Evolutionary conservation across 352 stramenopile genomes (phyloP), one percentile per base, ranked within the genome.

Genomic region (Pythium aphanidermatum): DNA sequence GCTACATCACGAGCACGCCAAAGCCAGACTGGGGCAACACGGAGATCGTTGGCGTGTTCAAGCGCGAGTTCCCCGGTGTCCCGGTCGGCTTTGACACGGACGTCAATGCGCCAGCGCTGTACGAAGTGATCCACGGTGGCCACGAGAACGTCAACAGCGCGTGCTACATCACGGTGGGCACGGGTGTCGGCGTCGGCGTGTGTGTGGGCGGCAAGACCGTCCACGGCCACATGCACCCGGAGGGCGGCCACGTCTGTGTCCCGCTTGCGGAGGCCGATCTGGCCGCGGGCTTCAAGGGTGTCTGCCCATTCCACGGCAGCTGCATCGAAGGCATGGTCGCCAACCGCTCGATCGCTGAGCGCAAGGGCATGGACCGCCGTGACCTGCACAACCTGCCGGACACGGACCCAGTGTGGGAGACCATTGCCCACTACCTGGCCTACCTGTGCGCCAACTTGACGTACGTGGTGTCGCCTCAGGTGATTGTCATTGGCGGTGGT

Each of bases 151-250:
- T 92, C 39, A 63, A 69, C 23, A 92, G 75, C 56, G 71, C 74
- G 32, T 84, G 93, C 29, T 99, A 99, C 74, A 92, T 98, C 51
- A 98, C 95, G 4, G 78, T 98, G 13, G 95, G 95, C 49, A 99
- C 95, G 19, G 95, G 95, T 28, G 80, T 98, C 16, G 95, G 95
- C 21, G 92, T 99, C 21, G 95, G 95, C 13, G 74, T 99, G 16
- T 86, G 95, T 25, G 72, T 98, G 21, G 92, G 95, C 63, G 77
- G 79, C 36, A 63, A 83, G 50, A 61, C 88, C 9, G 92, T 99
- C 11, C 92, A 98, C 60, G 95, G 95, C 49, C 71, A 95, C 41
- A 92, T 98, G 77, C 95, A 99, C 77, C 95, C 95, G 6, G 95
- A 98, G 57, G 92, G 79, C 29, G 85, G 85, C 42, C 85, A 96